A percentile compares a stretch with the other conserved stretches of the same genome.
Evolutionary conservation across 2,329 filamentous ascomycete genomes (phyloP).

Genomic region (Penicillium sp.): DNA sequence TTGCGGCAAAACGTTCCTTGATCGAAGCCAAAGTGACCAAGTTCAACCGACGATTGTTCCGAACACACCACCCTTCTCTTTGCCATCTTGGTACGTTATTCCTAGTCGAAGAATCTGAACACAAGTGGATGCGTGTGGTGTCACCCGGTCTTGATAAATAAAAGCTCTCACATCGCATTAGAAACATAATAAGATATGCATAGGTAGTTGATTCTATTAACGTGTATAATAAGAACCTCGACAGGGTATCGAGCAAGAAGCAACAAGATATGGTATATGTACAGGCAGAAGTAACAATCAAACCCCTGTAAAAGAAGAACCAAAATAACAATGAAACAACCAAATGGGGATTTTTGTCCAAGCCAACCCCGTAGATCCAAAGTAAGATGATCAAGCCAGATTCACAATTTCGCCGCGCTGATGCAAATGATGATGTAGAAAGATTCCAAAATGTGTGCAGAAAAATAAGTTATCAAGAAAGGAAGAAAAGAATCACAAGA

Average conservation of each 20-base stretch:
- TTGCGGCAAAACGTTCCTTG: too few relatives aligned
- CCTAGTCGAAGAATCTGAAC: too few relatives aligned
- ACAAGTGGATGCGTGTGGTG: too few relatives aligned
- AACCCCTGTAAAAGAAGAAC: neutral
- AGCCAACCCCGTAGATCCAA: slow-evolving; percentile 5
- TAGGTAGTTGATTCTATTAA: neutral
- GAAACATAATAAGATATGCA: neutral
- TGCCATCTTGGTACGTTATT: too few relatives aligned
- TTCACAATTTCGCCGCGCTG: slow-evolving; percentile 25
- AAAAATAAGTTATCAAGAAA: slow-evolving; percentile 1
- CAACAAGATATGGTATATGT: neutral
- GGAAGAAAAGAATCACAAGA: slow-evolving; percentile 3
- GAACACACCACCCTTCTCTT: too few relatives aligned
- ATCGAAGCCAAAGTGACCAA: too few relatives aligned
- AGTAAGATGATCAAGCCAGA: slow-evolving; percentile 11
- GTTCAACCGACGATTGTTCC: too few relatives aligned
- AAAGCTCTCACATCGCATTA: too few relatives aligned
- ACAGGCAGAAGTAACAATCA: neutral
- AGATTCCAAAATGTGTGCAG: neutral
- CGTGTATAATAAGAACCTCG: neutral
- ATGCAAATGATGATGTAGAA: slow-evolving; percentile 18
- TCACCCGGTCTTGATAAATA: too few relatives aligned
- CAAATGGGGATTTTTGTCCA: neutral
- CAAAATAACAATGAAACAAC: neutral
- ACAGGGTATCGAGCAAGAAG: slow-evolving; percentile 1